Conservation (phyloP, 345 rosid species). For the Euclidium syriacum region DNA sequence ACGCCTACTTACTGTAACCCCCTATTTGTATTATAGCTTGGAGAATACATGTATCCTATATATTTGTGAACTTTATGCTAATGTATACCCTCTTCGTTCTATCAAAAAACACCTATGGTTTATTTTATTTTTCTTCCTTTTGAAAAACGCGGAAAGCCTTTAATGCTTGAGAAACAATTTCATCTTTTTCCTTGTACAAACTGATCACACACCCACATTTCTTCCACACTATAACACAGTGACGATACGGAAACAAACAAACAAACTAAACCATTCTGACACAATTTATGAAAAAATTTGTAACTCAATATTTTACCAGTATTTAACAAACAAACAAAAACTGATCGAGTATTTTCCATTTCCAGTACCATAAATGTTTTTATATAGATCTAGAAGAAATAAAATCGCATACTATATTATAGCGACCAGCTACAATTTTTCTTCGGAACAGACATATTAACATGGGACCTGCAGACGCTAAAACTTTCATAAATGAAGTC, state of each 20-base stretch:
- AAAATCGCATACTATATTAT: constrained; percentile 8
- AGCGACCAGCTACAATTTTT: not conserved
- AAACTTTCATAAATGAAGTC: constrained; percentile 8
- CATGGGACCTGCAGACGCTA: constrained; percentile 17
- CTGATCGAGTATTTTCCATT: not conserved
- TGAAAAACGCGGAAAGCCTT: not conserved
- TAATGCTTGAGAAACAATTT: no score
- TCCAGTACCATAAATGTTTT: not conserved
- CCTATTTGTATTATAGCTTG: constrained; percentile 18
- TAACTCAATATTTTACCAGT: not conserved
- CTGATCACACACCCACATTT: no score
- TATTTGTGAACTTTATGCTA: not conserved
- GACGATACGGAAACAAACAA: no score
- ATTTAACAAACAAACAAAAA: not conserved
- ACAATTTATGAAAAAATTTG: no score
- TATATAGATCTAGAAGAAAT: not conserved
- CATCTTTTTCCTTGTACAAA: no score
- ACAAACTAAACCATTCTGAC: no score
- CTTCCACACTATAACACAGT: no score
- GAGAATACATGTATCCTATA: constrained; percentile 9
- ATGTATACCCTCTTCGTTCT: not conserved
- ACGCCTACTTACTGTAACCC: constrained; percentile 20
- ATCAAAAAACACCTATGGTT: not conserved
- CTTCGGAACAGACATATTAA: not conserved
- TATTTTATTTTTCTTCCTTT: not conserved